A percentile compares a stretch with the other conserved stretches of the same genome.
Conservation (phyloP, 2,329 filamentous ascomycete genomes). For the Bimuria novae-zelandiae region DNA sequence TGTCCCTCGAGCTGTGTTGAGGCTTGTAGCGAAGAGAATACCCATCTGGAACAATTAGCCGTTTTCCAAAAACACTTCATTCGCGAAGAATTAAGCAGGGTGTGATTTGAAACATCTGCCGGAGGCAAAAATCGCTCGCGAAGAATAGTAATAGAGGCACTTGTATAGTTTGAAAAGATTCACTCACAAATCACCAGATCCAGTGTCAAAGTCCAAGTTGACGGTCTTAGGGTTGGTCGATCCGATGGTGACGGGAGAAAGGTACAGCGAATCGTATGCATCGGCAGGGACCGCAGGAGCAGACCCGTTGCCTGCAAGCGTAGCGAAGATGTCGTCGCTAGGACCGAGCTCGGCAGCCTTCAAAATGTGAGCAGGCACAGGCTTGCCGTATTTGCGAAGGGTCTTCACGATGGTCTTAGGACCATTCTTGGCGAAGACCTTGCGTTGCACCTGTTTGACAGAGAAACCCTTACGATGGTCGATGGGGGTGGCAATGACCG, state of each 20-base stretch:
- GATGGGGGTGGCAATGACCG: slow-evolving; percentile 35
- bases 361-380: slow-evolving; percentile 33
- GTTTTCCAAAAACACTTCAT: background rate
- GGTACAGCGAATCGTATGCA: slow-evolving; percentile 38
- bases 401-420: slow-evolving; percentile 46
- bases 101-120: slow-evolving; percentile 3
- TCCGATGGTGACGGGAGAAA: slow-evolving; percentile 64
- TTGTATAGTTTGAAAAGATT: slow-evolving; percentile 1
- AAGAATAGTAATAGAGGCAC: background rate
- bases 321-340: slow-evolving; percentile 15
- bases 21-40: slow-evolving; percentile 65
- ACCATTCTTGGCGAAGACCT: slow-evolving; percentile 44
- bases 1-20: slow-evolving; percentile 58
- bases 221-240: slow-evolving; percentile 56
- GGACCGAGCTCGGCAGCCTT: slow-evolving; percentile 41
- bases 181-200: slow-evolving; percentile 67
- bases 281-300: slow-evolving; percentile 49
- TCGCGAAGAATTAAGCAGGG: background rate
- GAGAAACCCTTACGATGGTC: slow-evolving; percentile 37
- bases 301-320: slow-evolving; percentile 35
- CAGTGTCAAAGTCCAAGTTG: slow-evolving; percentile 73
- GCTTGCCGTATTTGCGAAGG: slow-evolving; percentile 45
- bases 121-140: background rate
- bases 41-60: slow-evolving; percentile 58
- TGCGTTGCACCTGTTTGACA: slow-evolving; percentile 36